phyloP scores from a whole-genome alignment of 495 filamentous ascomycete genomes.

The Aspergillus ellipticus region DNA sequence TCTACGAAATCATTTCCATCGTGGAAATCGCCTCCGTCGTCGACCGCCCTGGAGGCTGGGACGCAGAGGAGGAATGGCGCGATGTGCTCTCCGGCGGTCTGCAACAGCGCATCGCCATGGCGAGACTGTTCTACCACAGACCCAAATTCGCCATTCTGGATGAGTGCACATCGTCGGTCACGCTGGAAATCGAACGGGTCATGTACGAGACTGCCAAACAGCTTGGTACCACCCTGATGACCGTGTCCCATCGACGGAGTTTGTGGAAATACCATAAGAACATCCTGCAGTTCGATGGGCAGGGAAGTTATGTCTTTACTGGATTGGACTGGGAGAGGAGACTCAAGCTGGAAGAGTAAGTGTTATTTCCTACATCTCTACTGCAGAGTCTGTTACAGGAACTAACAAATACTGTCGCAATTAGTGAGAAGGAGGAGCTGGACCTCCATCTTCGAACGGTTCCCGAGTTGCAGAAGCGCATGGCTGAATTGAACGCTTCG shows the following conservation, averaged over 20 bases:
- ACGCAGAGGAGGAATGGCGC: conserved; percentile 94
- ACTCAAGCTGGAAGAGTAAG: conserved; percentile 80
- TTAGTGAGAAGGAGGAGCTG: conserved; percentile 87
- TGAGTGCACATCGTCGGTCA: conserved; percentile 92
- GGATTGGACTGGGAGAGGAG: conserved; percentile 84
- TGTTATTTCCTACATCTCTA: too few species aligned
- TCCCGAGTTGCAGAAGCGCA: conserved; percentile 80
- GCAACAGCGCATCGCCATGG: conserved; percentile 98
- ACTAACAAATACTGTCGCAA: not conserved
- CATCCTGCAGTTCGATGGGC: conserved; percentile 95
- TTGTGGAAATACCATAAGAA: conserved; percentile 93
- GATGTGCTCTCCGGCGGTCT: conserved; percentile 85
- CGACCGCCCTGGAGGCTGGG: conserved; percentile 79
- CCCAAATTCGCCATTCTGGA: conserved; percentile 90
- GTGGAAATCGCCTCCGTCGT: conserved; percentile 84
- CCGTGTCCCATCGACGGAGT: conserved; percentile 84
- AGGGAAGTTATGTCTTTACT: conserved; percentile 87
- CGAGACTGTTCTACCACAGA: conserved; percentile 89
- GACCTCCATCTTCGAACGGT: conserved; percentile 79
- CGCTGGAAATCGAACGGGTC: conserved; percentile 85
- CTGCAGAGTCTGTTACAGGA: too few species aligned
- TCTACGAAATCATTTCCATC: conserved; percentile 68
- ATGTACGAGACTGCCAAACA: conserved; percentile 97
- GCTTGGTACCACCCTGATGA: conserved; percentile 91
- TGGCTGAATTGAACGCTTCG: conserved; percentile 61